These are phyloP conservation scores for Pyrenophora teres DNA, from an alignment of 2,329 filamentous ascomycete species.

Conservation along the genomic window DNA sequence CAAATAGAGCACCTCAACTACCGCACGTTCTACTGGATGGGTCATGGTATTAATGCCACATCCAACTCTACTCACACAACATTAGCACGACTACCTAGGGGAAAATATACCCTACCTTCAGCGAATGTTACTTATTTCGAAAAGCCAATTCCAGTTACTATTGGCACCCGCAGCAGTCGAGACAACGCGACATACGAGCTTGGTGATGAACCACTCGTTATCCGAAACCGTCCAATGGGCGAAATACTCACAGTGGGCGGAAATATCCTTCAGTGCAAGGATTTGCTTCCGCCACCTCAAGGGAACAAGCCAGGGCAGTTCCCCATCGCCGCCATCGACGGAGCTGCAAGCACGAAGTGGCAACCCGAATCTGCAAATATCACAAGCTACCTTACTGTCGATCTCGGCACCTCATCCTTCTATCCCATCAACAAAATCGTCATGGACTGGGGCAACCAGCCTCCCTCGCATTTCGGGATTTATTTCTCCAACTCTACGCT, in stretches of 20 bases:
- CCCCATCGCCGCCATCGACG: conserved; percentile 69
- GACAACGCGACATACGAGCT: conserved; percentile 51
- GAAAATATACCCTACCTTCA: conserved; percentile 52
- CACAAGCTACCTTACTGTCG: conserved; percentile 61
- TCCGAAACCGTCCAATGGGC: conserved; percentile 64
- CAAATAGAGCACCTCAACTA: conserved; percentile 66
- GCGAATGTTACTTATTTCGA: conserved; percentile 61
- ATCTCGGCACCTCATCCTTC: conserved; percentile 48
- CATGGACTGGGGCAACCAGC: conserved; percentile 65
- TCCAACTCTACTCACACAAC: conserved; percentile 70
- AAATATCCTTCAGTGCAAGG: conserved; percentile 69
- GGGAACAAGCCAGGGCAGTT: conserved; percentile 68
- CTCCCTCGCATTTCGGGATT: conserved; percentile 60
- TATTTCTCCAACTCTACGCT: conserved; percentile 58
- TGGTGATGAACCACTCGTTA: conserved; percentile 55
- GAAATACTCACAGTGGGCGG: conserved; percentile 58
- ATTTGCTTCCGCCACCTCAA: conserved; percentile 46
- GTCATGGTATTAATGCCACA: conserved; percentile 64
- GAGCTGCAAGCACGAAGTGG: conserved; percentile 69
- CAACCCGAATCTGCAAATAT: conserved; percentile 60
- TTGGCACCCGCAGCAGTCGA: conserved; percentile 51
- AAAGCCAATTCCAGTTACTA: conserved; percentile 62
- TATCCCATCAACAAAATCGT: conserved; percentile 55
- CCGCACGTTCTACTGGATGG: conserved; percentile 69
- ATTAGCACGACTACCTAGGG: conserved; percentile 56